Base-by-base conservation (phyloP, 148 eudicot species). In the Camellia lanceoleosa region DNA sequence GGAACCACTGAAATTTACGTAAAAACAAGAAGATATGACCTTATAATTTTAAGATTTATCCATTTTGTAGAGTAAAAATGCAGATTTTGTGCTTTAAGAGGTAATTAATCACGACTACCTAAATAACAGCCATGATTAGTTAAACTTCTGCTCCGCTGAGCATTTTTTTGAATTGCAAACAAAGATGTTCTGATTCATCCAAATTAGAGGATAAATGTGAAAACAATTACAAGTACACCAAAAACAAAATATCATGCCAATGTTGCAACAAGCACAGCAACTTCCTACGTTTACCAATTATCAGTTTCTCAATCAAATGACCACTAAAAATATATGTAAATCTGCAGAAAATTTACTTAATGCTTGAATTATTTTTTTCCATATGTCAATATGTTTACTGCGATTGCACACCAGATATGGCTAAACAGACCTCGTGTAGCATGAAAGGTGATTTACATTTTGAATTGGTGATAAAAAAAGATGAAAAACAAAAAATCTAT, bases 1-100 rank as follows among this genome's bases (percentile, higher is more conserved):
- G 81, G 73, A 73, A 76, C 68, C 49, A 51, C 14, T 58, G 18
- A 75, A 2, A 81, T 23, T 71, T 72, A 54, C 46, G 0, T 30
- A 62, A 19, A 74, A 60, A 59, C 43, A 60, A 46, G 18, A 42
- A 74, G 15, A 74, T 12, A 74, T 14, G n/a, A 14, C 18, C 41
- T 5, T 60, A 46, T 20, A 74, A 42, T 59, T 42, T 59, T 55
- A 74, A 7, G 16, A 38, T 10, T 41, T 3, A 74, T 58, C 30
- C 49, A 16, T 4, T 59, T 56, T 38, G 3, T 56, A 56, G 8
- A 56, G 62, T 19, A 73, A 73, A 41, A 30, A 14, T 15, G 23
- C 5, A 73, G 49, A 73, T 54, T 52, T 47, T 73, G 44, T 30
- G 58, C 59, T 51, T 70, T 14, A 72, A 72, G 75, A 52, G 60